Conservation (phyloP, 441 rosid genomes). For the Gossypium lobatum region DNA sequence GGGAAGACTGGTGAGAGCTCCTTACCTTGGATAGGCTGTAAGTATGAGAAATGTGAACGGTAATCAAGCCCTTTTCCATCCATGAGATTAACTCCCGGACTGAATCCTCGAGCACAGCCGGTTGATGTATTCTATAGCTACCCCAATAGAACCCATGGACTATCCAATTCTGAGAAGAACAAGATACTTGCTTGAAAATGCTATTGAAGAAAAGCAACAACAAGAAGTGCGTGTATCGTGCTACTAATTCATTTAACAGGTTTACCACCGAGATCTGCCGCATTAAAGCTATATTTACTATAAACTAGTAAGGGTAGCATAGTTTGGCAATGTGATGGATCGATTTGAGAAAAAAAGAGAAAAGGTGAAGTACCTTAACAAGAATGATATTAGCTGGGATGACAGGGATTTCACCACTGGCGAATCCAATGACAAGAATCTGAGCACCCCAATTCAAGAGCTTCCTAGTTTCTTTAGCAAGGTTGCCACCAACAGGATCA, state of each 20-base stretch:
- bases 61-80: slow-evolving; percentile 61
- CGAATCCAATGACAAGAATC: slow-evolving; percentile 81
- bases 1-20: neutral
- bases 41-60: slow-evolving; percentile 61
- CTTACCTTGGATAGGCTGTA: slow-evolving; percentile 61
- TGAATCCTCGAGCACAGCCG: slow-evolving; percentile 61
- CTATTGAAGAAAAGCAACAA: neutral
- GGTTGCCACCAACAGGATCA: slow-evolving; percentile 92
- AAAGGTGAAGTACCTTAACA: slow-evolving; percentile 52
- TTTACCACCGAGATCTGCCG: neutral
- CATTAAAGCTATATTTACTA: neutral
- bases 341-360: neutral
- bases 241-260: neutral
- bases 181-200: neutral
- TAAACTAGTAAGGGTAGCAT: no score
- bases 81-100: slow-evolving; percentile 68
- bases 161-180: slow-evolving; percentile 68
- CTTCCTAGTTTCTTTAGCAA: slow-evolving; percentile 65
- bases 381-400: slow-evolving; percentile 85
- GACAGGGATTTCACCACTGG: slow-evolving; percentile 75
- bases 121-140: slow-evolving; percentile 61
- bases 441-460: slow-evolving; percentile 92
- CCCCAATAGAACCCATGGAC: slow-evolving; percentile 97
- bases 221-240: neutral
- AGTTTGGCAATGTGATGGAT: no score